Conservation (phyloP, 345 rosid genomes). For the Ceriops zippeliana region DNA sequence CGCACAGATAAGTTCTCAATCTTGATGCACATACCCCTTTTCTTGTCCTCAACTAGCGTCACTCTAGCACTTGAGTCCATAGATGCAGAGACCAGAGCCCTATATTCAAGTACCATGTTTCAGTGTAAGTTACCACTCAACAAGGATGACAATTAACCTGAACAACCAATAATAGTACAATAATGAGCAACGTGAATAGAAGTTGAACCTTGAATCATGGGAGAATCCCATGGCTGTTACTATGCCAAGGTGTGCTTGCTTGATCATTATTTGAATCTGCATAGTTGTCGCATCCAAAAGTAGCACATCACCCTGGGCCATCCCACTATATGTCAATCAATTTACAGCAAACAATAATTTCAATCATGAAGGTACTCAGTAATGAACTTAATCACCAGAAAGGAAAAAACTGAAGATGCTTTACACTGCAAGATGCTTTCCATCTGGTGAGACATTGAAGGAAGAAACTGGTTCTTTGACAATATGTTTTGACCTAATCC, state of each 20-base stretch:
- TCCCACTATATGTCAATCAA: constrained; percentile 56
- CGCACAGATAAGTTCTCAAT: background rate
- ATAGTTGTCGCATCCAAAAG: constrained; percentile 48
- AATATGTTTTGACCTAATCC: constrained; percentile 50
- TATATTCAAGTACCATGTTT: constrained; percentile 27
- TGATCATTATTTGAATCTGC: constrained; percentile 42
- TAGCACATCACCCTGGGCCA: constrained; percentile 57
- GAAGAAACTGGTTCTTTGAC: constrained; percentile 53
- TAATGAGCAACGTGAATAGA: background rate
- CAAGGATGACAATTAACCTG: background rate
- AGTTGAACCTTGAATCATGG: constrained; percentile 70
- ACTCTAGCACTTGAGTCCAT: constrained; percentile 91
- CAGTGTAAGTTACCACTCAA: constrained; percentile 3
- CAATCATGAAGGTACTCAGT: background rate
- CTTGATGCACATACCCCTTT: constrained; percentile 35
- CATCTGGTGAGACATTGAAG: constrained; percentile 77
- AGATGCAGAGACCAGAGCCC: constrained; percentile 80
- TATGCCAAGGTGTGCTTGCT: constrained; percentile 80
- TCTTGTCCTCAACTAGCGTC: constrained; percentile 47
- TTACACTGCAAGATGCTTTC: constrained; percentile 78
- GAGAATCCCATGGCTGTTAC: constrained; percentile 83
- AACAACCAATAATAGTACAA: background rate
- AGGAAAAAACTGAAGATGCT: constrained; percentile 4
- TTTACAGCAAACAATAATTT: background rate
- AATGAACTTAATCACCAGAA: constrained; percentile 10